Conservation (phyloP, 306 rosid genomes). For the Heteromeles arbutifolia region DNA sequence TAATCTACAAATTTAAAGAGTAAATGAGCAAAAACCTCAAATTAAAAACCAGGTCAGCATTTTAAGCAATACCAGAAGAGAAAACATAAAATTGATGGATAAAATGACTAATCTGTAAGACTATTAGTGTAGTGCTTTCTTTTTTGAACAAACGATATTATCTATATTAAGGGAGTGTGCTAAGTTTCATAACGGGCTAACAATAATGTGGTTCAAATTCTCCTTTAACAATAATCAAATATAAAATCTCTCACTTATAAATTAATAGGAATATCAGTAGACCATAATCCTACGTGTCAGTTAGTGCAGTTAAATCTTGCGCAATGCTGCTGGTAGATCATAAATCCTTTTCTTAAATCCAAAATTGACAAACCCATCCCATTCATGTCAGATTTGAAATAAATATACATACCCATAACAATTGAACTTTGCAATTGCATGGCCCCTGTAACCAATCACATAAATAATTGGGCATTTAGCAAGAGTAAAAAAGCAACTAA, state of each 20-base stretch:
- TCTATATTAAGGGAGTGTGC: too few species aligned
- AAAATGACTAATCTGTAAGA: neutral
- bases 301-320: neutral
- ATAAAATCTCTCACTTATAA: fast-evolving
- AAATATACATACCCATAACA: neutral
- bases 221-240: too few species aligned
- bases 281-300: too few species aligned
- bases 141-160: too few species aligned
- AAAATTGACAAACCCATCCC: neutral
- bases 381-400: neutral
- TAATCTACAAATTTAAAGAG: neutral
- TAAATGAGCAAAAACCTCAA: neutral
- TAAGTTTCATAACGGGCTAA: fast-evolving
- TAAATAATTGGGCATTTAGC: neutral
- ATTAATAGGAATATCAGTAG: too few species aligned
- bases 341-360: neutral
- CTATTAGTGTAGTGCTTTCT: too few species aligned
- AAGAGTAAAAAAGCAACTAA: neutral
- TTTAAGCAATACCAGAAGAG: neutral
- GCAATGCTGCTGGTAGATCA: neutral
- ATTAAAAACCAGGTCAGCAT: neutral
- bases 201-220: too few species aligned
- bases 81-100: neutral
- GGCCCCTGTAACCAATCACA: neutral
- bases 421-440: neutral